These are phyloP conservation scores for Taiwanofungus camphoratus DNA, from an alignment of 1,284 basidiomycete species.

Conservation along the genomic window DNA sequence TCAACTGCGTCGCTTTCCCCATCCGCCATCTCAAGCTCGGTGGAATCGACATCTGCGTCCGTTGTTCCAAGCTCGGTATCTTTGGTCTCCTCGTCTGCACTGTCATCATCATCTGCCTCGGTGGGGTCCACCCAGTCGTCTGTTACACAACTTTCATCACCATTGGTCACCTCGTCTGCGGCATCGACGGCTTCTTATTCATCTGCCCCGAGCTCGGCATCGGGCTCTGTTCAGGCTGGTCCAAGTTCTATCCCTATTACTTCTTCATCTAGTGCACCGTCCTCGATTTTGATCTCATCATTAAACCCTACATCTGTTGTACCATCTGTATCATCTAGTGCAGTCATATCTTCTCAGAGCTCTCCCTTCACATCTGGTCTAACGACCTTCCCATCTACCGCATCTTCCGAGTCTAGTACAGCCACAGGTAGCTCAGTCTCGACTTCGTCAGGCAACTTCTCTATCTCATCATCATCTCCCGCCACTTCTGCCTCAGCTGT, in stretches of 20 bases:
- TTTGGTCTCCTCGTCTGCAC: not conserved
- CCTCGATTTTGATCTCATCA: not conserved
- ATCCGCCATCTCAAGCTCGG: not conserved
- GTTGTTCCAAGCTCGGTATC: not conserved
- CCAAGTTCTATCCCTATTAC: too few relatives aligned
- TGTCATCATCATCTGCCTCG: too few relatives aligned
- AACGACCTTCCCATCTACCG: too few relatives aligned
- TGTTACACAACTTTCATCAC: too few relatives aligned
- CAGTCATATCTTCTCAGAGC: not conserved
- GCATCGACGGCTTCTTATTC: too few relatives aligned
- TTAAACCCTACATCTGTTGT: not conserved
- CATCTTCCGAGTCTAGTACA: not conserved
- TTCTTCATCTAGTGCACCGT: slow-evolving; percentile 1
- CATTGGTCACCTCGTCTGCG: too few relatives aligned
- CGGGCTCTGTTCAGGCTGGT: too few relatives aligned
- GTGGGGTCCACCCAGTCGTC: too few relatives aligned
- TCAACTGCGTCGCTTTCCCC: not conserved
- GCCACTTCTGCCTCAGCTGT: not conserved
- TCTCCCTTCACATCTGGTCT: not conserved
- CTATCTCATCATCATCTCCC: not conserved
- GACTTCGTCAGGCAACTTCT: not conserved
- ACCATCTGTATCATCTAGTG: not conserved
- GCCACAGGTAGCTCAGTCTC: not conserved
- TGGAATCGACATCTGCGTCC: not conserved
- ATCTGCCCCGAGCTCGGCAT: too few relatives aligned